A percentile compares a stretch with the other conserved stretches of the same genome.
phyloP scores from a whole-genome alignment of 495 filamentous ascomycete species.

The Neurospora sp. region DNA sequence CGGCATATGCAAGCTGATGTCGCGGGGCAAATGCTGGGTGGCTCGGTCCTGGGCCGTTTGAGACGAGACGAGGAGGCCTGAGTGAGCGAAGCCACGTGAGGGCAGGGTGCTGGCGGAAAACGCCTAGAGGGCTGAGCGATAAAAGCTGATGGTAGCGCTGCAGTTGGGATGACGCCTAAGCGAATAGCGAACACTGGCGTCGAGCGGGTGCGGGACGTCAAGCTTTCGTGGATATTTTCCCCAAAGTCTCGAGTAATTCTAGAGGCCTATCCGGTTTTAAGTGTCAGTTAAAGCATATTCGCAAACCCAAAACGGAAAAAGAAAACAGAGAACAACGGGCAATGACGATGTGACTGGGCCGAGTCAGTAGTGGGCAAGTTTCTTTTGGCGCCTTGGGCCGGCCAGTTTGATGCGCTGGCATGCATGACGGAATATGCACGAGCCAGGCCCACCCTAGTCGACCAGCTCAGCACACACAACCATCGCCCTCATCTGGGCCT shows the following conservation, averaged over 20 bases:
- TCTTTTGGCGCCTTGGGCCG: constrained; percentile 37
- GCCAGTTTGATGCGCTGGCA: constrained; percentile 46
- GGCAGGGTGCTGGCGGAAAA: constrained; percentile 10
- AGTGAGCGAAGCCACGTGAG: constrained; percentile 36
- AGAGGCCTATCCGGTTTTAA: background rate
- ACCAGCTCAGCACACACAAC: constrained; percentile 26
- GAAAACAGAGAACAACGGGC: background rate
- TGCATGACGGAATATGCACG: constrained; percentile 49
- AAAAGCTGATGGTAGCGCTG: background rate
- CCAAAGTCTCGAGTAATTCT: background rate
- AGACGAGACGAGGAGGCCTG: constrained; percentile 18
- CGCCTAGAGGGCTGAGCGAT: constrained; percentile 1
- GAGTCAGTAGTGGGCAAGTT: constrained; percentile 27
- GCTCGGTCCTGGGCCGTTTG: constrained; percentile 27
- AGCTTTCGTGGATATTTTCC: background rate
- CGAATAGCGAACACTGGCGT: background rate
- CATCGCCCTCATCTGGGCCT: constrained; percentile 9
- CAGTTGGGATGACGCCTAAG: background rate
- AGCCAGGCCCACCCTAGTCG: constrained; percentile 36
- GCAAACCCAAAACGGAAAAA: background rate
- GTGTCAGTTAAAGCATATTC: background rate
- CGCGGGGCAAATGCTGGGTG: constrained; percentile 39
- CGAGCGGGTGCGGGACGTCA: background rate
- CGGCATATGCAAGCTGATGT: constrained; percentile 51
- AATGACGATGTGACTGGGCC: constrained; percentile 27